Conservation (phyloP, 2,329 filamentous ascomycete species). For the Sarocladium kiliense region DNA sequence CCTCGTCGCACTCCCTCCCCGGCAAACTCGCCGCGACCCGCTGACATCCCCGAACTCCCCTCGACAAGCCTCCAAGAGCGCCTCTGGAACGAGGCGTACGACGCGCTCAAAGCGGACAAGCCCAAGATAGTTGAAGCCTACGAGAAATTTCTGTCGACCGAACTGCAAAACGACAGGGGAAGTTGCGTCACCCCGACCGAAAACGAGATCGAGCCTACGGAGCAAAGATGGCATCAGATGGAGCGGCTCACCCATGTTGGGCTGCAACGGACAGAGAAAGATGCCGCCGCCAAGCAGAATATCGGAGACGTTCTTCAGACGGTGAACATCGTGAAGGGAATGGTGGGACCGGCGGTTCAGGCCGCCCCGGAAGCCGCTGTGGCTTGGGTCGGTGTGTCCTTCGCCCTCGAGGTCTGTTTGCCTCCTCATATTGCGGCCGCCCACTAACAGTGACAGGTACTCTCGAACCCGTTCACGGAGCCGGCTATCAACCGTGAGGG, state of each 20-base stretch:
- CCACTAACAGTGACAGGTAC: conserved; percentile 17
- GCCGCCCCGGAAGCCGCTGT: conserved; percentile 27
- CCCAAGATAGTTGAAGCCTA: conserved; percentile 15
- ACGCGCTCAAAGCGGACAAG: conserved; percentile 14
- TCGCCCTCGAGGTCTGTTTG: conserved; percentile 25
- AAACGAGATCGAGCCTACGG: not conserved
- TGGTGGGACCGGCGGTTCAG: conserved; percentile 21
- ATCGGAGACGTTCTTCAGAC: conserved; percentile 19
- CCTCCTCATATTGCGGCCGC: not conserved
- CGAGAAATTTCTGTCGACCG: conserved; percentile 15
- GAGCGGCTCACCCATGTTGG: conserved; percentile 19
- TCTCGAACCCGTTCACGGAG: conserved; percentile 23
- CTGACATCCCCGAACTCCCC: not conserved
- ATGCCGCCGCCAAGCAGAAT: conserved; percentile 18
- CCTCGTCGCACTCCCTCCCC: not conserved
- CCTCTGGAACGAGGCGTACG: conserved; percentile 18
- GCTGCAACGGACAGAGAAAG: conserved; percentile 17
- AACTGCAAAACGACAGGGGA: conserved; percentile 7
- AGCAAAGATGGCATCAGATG: conserved; percentile 21
- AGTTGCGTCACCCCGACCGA: not conserved
- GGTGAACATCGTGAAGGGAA: conserved; percentile 18
- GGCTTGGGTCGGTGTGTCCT: conserved; percentile 30
- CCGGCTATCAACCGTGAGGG: conserved; percentile 25
- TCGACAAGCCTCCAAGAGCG: conserved; percentile 9
- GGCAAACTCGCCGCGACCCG: not conserved